Percentiles rank a stretch among this genome's conserved stretches.
Conservation (phyloP, 192 early-diverging fungal genomes). For the Chytriomyces sp. region DNA sequence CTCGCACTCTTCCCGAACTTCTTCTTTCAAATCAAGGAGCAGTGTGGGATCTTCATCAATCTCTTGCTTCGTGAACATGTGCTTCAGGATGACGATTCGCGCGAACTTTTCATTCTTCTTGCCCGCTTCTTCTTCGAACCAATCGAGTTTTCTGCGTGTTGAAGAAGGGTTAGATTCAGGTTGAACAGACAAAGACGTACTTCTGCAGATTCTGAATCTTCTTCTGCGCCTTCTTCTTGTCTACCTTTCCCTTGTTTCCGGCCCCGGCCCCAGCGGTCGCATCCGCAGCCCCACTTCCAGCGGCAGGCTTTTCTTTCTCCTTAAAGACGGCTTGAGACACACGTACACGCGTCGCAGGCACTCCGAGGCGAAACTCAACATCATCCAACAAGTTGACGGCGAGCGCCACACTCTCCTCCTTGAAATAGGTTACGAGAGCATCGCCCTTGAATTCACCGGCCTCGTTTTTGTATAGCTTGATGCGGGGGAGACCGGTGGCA, state of each 20-base stretch:
- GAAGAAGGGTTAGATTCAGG: neutral
- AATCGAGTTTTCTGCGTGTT: slow-evolving; percentile 79
- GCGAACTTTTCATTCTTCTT: slow-evolving; percentile 72
- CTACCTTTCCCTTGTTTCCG: slow-evolving; percentile 20
- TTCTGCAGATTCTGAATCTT: slow-evolving; percentile 71
- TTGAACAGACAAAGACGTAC: slow-evolving; percentile 44
- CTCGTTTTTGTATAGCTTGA: slow-evolving; percentile 86
- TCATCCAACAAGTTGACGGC: slow-evolving; percentile 88
- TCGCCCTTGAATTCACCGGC: slow-evolving; percentile 81
- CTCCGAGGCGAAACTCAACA: slow-evolving; percentile 71
- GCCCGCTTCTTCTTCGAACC: slow-evolving; percentile 76
- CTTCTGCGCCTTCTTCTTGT: slow-evolving; percentile 50
- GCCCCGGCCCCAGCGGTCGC: too few relatives aligned
- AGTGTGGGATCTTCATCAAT: slow-evolving; percentile 86
- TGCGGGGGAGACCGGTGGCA: slow-evolving; percentile 71
- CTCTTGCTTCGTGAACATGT: slow-evolving; percentile 92
- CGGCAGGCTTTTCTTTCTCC: slow-evolving; percentile 58
- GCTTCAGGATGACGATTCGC: slow-evolving; percentile 88
- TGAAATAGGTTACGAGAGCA: slow-evolving; percentile 88
- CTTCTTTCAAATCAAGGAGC: slow-evolving; percentile 89
- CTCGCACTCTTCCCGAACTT: slow-evolving; percentile 92
- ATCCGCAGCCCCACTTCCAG: slow-evolving; percentile 8
- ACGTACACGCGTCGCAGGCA: slow-evolving; percentile 60
- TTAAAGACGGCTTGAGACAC: slow-evolving; percentile 85
- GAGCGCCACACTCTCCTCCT: slow-evolving; percentile 85